phyloP scores from a whole-genome alignment of 176 grass and related monocot species.

The Aegilops tauschii region DNA sequence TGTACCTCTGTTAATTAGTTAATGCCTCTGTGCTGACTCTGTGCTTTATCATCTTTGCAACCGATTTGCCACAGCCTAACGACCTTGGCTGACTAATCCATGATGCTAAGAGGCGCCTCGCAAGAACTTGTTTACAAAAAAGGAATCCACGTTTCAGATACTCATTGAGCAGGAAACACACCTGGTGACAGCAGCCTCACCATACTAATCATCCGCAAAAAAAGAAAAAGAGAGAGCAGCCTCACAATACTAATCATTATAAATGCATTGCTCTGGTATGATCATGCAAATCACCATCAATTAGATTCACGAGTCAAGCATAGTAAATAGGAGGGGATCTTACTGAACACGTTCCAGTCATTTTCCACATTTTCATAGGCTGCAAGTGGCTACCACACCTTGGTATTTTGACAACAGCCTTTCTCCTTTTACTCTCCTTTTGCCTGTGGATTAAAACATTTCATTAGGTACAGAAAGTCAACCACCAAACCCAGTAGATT shows the following conservation, averaged over 20 bases:
- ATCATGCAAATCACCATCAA: slow-evolving; percentile 1
- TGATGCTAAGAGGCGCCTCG: slow-evolving; percentile 28
- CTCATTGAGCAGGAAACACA: slow-evolving; percentile 31
- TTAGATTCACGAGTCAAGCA: slow-evolving; percentile 24
- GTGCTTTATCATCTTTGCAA: slow-evolving; percentile 37
- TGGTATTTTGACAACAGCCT: background rate
- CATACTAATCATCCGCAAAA: background rate
- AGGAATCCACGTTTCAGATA: slow-evolving; percentile 33
- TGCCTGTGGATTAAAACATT: background rate
- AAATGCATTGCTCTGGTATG: background rate
- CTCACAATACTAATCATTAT: background rate
- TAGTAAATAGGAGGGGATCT: slow-evolving; percentile 24
- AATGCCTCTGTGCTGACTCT: slow-evolving; percentile 16
- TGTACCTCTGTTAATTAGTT: slow-evolving; percentile 20
- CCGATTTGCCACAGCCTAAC: slow-evolving; percentile 29
- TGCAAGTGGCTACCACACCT: background rate
- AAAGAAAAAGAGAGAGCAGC: background rate
- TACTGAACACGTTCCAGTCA: slow-evolving; percentile 19
- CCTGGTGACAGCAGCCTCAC: background rate
- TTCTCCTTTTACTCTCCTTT: slow-evolving; percentile 24
- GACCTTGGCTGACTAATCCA: slow-evolving; percentile 28
- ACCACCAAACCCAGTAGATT: background rate
- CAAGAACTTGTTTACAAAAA: slow-evolving; percentile 14
- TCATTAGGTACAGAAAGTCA: slow-evolving; percentile 3
- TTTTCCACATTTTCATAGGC: background rate